These are phyloP conservation scores for Chlamydomonas incerta DNA, from an alignment of 139 green algal species.

Conservation along the genomic window DNA sequence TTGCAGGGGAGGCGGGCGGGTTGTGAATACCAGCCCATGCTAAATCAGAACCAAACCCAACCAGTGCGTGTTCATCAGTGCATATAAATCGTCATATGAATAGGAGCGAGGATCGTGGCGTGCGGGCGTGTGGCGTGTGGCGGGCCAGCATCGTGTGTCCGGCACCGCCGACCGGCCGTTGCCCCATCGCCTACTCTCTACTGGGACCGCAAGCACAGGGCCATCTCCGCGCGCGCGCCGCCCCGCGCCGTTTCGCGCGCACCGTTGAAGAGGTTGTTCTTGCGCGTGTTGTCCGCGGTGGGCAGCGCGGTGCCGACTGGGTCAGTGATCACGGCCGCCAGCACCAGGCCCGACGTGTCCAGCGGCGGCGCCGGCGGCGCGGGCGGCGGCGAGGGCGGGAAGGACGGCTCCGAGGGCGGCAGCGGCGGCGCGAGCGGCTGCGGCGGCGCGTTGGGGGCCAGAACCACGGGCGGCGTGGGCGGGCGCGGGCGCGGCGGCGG, in stretches of 20 bases:
- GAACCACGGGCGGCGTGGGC: background rate
- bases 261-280: background rate
- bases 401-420: background rate
- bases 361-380: background rate
- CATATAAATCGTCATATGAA: too few species aligned
- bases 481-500: background rate
- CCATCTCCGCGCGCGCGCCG: too few species aligned
- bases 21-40: background rate
- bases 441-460: too few species aligned
- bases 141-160: background rate
- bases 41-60: background rate
- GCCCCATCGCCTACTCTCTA: too few species aligned
- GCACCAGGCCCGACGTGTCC: background rate
- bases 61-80: too few species aligned
- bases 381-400: background rate
- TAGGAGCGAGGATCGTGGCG: too few species aligned
- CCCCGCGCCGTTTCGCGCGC: too few species aligned
- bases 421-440: too few species aligned
- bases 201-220: too few species aligned
- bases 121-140: too few species aligned
- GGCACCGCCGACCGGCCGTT: background rate
- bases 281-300: background rate
- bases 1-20: background rate
- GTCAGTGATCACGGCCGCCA: background rate
- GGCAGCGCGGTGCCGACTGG: background rate